Base-by-base conservation (phyloP, 192 early-diverging fungal species). In the Kappamyces sp. region DNA sequence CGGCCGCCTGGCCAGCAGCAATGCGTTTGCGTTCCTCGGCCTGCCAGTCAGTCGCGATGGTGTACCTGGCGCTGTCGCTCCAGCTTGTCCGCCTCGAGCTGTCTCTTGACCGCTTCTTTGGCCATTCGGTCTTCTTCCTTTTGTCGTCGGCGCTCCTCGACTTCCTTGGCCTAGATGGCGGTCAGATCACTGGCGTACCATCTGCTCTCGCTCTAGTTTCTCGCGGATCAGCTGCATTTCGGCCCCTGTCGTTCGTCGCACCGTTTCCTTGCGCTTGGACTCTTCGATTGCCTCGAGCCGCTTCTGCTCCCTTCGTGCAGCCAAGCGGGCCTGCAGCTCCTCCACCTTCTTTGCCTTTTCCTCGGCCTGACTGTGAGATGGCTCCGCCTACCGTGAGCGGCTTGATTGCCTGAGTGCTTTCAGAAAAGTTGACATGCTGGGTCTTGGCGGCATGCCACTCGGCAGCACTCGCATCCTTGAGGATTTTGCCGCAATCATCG, bases 401-500 rank as follows among this genome's bases (percentile, higher is more conserved):
- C 67, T 88, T 82, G 64, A 91, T 91, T 2, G 70, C 77, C 32
- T 81, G 71, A 0, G 85, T 87, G 2, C 82, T 84, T 66, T 93
- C 91, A 37, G 76, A 74, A 71, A 91, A 91, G 66, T 87, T 86
- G 37, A 73, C 69, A 62, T 93, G 89, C 2, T 73, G 64, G 42
- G 86, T 84, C 52, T 82, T 76, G 44, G 82, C 74, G 31, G 90
- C 90, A 66, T 92, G 90, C 53, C 36, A 39, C 41, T 41, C 6
- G 55, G 40, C 12, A 40, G 63, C 10, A 32, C 2, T 80, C 83
- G 85, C 75, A 69, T 93, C 87, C 40, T 82, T 71, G 41, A 93
- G 73, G n/a, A 93, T 59, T 57, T 85, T 80, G 41, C 84, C 77
- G 58, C 91, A 93, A 55, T 92, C 91, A 46, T 92, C 82, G 68